Conservation (phyloP, 140 eudicot genomes). For the Ambrosia hybrid region DNA sequence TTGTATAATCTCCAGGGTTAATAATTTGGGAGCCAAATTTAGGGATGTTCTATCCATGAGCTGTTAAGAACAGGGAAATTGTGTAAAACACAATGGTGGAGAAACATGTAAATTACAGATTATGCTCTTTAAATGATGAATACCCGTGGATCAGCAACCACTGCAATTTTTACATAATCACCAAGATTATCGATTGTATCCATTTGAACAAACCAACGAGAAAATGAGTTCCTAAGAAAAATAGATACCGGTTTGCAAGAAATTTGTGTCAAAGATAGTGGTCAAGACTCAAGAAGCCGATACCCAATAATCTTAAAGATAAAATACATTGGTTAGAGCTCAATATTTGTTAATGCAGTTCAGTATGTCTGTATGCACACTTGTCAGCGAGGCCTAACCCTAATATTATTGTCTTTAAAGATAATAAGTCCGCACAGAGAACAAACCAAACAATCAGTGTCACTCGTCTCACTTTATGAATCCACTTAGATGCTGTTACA, state of each 20-base stretch:
- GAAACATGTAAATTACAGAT: not conserved
- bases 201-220: slow-evolving; percentile 36
- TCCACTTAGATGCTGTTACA: too few relatives aligned
- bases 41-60: slow-evolving; percentile 90
- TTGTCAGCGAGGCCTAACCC: too few relatives aligned
- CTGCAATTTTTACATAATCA: slow-evolving; percentile 83
- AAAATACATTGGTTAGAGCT: too few relatives aligned
- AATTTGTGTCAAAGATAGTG: slow-evolving; percentile 2
- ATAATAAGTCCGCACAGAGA: too few relatives aligned
- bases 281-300: too few relatives aligned
- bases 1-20: slow-evolving; percentile 66
- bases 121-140: slow-evolving; percentile 6
- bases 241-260: not conserved
- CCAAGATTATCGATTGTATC: slow-evolving; percentile 39
- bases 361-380: too few relatives aligned
- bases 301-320: not conserved
- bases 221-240: slow-evolving; percentile 1
- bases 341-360: too few relatives aligned
- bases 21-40: slow-evolving; percentile 68
- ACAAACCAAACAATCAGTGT: too few relatives aligned
- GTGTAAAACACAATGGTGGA: not conserved
- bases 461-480: too few relatives aligned
- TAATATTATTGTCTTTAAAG: too few relatives aligned
- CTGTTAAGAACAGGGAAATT: slow-evolving; percentile 42
- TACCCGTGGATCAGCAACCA: slow-evolving; percentile 95